Evolutionary conservation across 1,139 yeast genomes (phyloP).

Genomic region (Pneumocystis canis): DNA sequence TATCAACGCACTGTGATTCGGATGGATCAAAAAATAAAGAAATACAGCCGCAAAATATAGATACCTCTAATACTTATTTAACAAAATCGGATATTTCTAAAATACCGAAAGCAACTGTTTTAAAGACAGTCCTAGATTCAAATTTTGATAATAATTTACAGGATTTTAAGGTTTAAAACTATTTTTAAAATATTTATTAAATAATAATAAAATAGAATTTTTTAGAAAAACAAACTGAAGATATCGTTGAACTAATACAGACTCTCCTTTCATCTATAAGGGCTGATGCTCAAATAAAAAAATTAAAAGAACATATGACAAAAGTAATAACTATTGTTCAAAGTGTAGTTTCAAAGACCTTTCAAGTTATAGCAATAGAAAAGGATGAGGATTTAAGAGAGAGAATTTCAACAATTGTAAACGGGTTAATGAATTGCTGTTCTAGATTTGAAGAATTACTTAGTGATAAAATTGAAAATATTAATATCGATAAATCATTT

Average conservation of each 20-base stretch:
- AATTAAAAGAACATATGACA: conserved; percentile 57
- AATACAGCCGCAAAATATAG: background rate
- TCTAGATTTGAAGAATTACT: conserved; percentile 6
- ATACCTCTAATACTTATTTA: background rate
- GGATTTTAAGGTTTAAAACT: background rate
- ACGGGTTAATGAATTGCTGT: conserved; percentile 6
- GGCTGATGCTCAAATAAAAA: conserved; percentile 47
- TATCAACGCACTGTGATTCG: background rate
- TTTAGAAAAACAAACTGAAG: conserved; percentile 85
- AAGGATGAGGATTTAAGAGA: conserved; percentile 1
- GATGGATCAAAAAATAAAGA: background rate
- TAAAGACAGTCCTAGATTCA: background rate
- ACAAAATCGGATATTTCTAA: background rate
- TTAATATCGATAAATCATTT: conserved; percentile 75
- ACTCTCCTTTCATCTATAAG: conserved; percentile 40
- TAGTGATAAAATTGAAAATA: conserved; percentile 34
- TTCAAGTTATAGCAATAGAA: conserved; percentile 41
- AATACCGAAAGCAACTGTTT: background rate
- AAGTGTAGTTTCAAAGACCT: conserved; percentile 84
- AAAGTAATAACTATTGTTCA: conserved; percentile 64
- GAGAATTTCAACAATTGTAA: conserved; percentile 4
- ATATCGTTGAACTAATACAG: conserved; percentile 82
- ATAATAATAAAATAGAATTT: conserved; percentile 42
- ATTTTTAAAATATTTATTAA: background rate
- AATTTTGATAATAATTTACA: background rate